Base-by-base conservation (phyloP, 768 basidiomycete species). In the Xerocomellus intermedius region DNA sequence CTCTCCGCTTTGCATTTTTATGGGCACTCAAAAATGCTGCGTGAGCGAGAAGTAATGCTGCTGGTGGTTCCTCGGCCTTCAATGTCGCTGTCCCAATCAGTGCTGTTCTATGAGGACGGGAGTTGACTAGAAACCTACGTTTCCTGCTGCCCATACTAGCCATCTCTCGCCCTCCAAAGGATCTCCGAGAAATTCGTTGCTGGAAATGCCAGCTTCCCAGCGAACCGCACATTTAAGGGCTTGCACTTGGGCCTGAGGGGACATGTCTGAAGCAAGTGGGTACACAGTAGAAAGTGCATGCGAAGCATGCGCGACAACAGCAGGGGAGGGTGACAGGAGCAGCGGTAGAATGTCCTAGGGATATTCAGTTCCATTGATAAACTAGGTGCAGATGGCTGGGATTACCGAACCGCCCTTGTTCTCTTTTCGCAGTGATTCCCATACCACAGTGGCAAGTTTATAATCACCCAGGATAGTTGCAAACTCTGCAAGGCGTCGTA, bases 401-500 rank as follows among this genome's bases (percentile, higher is more conserved):
- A 51, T 59, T 71, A 95, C 93, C 28, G 88, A 89, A 41, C 95
- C 95, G 35, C 87, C 86, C 66, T 91, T 94, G 41, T 82, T 82
- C 56, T 98, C 95, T 67, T 94, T 94, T 46, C 91, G 78, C 33
- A 94, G 67, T 4, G 86, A 77, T 67, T 98, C 97, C 89, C 95
- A 98, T 4, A 94, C 83, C 8, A 74, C 73, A 3, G 82, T 76
- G 0, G 95, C 96, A 32, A 95, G 78, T 62, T 91, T 93, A 69
- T 85, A 84, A 71, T 99, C 97, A 4, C 94, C 89, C 3, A 98
- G 73, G 55, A 95, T 83, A 19, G 97, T 97, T 9, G 93, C 86
- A 73, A 98, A 95, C 70, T 99, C 97, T 10, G 94, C 97, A 4
- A 98, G 76, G n/a, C 96, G 85, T 42, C 94, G 81, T 59, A 87